Percentiles rank a stretch among this genome's conserved stretches.
Evolutionary conservation across 2,329 filamentous ascomycete genomes (phyloP).

Genomic region (Hyphodiscus sp.): DNA sequence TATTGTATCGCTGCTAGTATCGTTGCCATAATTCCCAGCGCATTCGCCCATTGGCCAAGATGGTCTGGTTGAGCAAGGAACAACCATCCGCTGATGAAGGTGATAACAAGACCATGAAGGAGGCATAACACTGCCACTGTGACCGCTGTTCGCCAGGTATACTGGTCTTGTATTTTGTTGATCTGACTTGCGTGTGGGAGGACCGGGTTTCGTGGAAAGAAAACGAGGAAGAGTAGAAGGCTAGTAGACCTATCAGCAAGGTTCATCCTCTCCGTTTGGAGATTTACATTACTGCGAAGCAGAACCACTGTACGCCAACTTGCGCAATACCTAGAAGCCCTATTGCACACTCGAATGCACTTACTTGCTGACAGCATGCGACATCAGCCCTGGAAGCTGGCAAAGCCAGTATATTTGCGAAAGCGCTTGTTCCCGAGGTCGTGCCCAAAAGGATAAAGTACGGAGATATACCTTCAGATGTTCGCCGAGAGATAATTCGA

Average conservation of each 20-base stretch:
- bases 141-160: slow-evolving; percentile 73
- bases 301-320: slow-evolving; percentile 85
- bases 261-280: background rate
- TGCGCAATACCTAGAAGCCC: slow-evolving; percentile 85
- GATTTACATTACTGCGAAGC: slow-evolving; percentile 85
- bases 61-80: slow-evolving; percentile 54
- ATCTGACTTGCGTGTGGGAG: slow-evolving; percentile 24
- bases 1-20: slow-evolving; percentile 83
- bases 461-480: slow-evolving; percentile 90
- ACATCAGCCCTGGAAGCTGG: slow-evolving; percentile 79
- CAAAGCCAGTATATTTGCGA: slow-evolving; percentile 87
- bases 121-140: slow-evolving; percentile 67
- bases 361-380: slow-evolving; percentile 77
- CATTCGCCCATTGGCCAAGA: slow-evolving; percentile 75
- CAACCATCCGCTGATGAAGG: slow-evolving; percentile 64
- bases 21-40: slow-evolving; percentile 74
- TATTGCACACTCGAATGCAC: slow-evolving; percentile 74
- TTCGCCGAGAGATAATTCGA: slow-evolving; percentile 78
- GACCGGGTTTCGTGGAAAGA: slow-evolving; percentile 66
- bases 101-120: slow-evolving; percentile 64
- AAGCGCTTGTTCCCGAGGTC: slow-evolving; percentile 79
- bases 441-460: slow-evolving; percentile 94
- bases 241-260: slow-evolving; percentile 40
- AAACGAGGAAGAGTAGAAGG: slow-evolving; percentile 87
- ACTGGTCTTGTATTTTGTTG: slow-evolving; percentile 37